Percentiles rank a stretch among this genome's conserved stretches.
phyloP scores from a whole-genome alignment of 2,329 filamentous ascomycete genomes.

The Aspergillus puulaauensis region DNA sequence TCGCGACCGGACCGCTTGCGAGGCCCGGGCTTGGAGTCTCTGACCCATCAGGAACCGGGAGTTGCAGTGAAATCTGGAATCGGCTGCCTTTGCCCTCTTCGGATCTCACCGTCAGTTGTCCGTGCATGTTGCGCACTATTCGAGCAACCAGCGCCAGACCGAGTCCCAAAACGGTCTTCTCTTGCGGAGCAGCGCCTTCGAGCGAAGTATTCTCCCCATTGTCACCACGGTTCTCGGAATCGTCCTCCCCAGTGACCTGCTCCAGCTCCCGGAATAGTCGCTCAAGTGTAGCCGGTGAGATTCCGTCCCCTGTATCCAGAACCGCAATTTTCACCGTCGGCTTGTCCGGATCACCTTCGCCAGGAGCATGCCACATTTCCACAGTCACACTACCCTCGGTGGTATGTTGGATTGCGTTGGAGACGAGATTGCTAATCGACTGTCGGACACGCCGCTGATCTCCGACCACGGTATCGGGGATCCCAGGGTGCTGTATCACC shows the following conservation, averaged over 20 bases:
- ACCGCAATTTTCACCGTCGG: constrained; percentile 72
- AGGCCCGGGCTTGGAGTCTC: background rate
- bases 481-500: constrained; percentile 63
- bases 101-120: constrained; percentile 79
- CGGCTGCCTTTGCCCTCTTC: constrained; percentile 78
- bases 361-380: constrained; percentile 60
- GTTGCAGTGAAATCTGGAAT: constrained; percentile 77
- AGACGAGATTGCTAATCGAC: constrained; percentile 76
- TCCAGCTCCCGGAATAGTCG: constrained; percentile 61
- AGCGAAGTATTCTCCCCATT: background rate
- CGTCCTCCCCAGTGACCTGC: constrained; percentile 65
- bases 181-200: background rate
- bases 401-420: constrained; percentile 83
- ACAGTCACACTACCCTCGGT: constrained; percentile 65
- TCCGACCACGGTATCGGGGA: constrained; percentile 71
- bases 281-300: constrained; percentile 58
- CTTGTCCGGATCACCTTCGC: constrained; percentile 50
- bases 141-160: constrained; percentile 87
- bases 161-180: constrained; percentile 64
- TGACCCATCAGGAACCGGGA: constrained; percentile 56
- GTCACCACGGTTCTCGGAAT: constrained; percentile 33
- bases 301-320: constrained; percentile 71
- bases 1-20: constrained; percentile 17
- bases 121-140: constrained; percentile 86
- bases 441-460: constrained; percentile 80